These are phyloP conservation scores for Metarhizium rileyi DNA, from an alignment of 2,329 filamentous ascomycete species.

Conservation along the genomic window DNA sequence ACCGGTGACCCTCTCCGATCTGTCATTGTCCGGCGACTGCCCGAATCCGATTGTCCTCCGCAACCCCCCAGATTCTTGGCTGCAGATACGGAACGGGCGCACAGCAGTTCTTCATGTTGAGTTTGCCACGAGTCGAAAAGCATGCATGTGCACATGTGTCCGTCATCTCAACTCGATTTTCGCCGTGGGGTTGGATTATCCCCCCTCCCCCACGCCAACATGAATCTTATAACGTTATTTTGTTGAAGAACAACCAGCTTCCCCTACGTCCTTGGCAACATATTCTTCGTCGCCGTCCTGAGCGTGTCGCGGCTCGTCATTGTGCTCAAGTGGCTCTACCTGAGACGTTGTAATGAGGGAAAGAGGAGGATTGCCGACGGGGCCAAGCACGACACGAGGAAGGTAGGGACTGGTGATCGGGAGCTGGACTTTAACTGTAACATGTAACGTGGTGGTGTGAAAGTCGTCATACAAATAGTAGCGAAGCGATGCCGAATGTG, in stretches of 20 bases:
- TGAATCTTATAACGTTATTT: too few species aligned
- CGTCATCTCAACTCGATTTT: too few species aligned
- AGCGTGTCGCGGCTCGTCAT: conserved; percentile 27
- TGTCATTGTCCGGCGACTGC: neutral
- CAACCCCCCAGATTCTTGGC: neutral
- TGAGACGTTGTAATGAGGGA: conserved; percentile 32
- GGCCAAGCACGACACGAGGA: conserved; percentile 32
- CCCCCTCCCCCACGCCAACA: too few species aligned
- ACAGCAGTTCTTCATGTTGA: too few species aligned
- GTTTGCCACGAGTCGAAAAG: too few species aligned
- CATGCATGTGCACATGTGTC: too few species aligned
- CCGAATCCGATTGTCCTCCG: neutral
- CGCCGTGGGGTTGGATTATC: too few species aligned
- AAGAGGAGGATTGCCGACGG: conserved; percentile 26
- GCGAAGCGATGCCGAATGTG: neutral
- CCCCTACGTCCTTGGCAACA: conserved; percentile 22
- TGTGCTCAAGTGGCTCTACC: conserved; percentile 29
- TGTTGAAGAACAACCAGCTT: too few species aligned
- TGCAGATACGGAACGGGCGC: neutral
- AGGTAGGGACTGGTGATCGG: conserved; percentile 35
- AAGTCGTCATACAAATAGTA: neutral
- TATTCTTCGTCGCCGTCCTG: conserved; percentile 17
- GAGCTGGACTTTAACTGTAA: conserved; percentile 39
- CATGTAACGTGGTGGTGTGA: conserved; percentile 10
- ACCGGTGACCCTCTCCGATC: conserved; percentile 1